A percentile compares a stretch with the other conserved stretches of the same genome.
Conservation (phyloP, 257 asterid species). For the Plectranthus barbatus region DNA sequence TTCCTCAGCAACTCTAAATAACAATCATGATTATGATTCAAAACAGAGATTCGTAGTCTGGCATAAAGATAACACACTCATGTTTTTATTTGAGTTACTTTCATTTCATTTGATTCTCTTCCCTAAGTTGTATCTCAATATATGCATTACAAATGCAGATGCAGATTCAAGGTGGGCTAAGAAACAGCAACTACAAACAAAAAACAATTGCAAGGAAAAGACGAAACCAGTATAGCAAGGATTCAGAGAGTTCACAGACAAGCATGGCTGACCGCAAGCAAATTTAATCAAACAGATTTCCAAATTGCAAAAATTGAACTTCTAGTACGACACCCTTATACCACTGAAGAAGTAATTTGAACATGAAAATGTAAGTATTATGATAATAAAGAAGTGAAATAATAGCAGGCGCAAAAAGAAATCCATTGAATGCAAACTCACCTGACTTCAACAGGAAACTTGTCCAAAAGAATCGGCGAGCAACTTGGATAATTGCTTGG, state of each 20-base stretch:
- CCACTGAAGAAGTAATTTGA: neutral
- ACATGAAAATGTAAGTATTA: neutral
- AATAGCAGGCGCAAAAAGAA: neutral
- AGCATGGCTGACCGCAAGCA: neutral
- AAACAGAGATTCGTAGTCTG: neutral
- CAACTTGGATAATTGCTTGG: conserved; percentile 76
- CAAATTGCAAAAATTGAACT: neutral
- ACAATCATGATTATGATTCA: neutral
- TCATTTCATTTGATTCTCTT: neutral
- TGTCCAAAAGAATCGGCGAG: conserved; percentile 82
- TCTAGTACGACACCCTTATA: neutral
- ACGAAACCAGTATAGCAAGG: neutral
- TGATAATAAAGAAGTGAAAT: neutral
- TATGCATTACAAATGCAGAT: neutral
- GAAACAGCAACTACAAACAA: neutral
- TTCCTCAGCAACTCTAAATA: neutral
- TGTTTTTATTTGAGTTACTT: neutral
- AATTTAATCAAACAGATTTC: conserved; percentile 2
- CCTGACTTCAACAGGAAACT: conserved; percentile 93
- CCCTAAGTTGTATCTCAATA: neutral
- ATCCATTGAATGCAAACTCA: conserved; percentile 15
- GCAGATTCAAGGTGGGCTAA: neutral
- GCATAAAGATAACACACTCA: neutral
- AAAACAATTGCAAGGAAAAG: neutral
- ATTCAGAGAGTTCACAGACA: neutral